Evolutionary conservation across 2,329 filamentous ascomycete genomes (phyloP).

Genomic region (Daldinia sp.): DNA sequence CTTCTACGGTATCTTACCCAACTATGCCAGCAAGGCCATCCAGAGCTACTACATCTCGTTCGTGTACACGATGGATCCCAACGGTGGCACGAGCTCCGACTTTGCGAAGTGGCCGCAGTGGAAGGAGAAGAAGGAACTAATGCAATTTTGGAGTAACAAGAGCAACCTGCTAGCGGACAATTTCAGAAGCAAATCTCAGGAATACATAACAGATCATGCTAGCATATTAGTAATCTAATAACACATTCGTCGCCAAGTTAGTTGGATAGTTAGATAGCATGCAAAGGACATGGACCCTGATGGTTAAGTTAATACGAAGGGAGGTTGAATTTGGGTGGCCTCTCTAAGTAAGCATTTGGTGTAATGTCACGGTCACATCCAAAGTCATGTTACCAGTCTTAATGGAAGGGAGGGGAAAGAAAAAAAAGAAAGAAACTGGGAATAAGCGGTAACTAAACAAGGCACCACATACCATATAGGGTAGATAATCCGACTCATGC

Average conservation of each 20-base stretch:
- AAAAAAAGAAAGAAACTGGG: neutral
- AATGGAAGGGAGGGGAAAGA: neutral
- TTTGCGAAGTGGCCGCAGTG: slow-evolving; percentile 57
- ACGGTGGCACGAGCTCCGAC: slow-evolving; percentile 60
- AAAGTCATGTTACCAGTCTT: neutral
- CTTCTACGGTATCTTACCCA: slow-evolving; percentile 73
- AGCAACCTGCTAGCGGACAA: slow-evolving; percentile 46
- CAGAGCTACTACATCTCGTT: slow-evolving; percentile 81
- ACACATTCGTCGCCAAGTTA: slow-evolving; percentile 10
- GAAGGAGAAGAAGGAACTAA: slow-evolving; percentile 58
- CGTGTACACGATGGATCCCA: slow-evolving; percentile 77
- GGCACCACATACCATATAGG: neutral
- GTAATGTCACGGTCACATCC: neutral
- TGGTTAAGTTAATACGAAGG: neutral
- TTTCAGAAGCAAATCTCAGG: slow-evolving; percentile 43
- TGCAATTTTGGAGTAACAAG: slow-evolving; percentile 45
- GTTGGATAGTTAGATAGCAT: neutral
- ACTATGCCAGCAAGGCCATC: slow-evolving; percentile 70
- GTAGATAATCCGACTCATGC: slow-evolving; percentile 2
- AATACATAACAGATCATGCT: slow-evolving; percentile 40
- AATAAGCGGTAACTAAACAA: neutral
- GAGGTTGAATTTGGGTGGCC: slow-evolving; percentile 4
- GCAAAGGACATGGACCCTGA: neutral
- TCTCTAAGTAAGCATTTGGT: neutral
- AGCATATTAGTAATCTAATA: slow-evolving; percentile 36